These are phyloP conservation scores for Claviceps digitariae DNA, from an alignment of 2,329 filamentous ascomycete genomes.

Conservation along the genomic window DNA sequence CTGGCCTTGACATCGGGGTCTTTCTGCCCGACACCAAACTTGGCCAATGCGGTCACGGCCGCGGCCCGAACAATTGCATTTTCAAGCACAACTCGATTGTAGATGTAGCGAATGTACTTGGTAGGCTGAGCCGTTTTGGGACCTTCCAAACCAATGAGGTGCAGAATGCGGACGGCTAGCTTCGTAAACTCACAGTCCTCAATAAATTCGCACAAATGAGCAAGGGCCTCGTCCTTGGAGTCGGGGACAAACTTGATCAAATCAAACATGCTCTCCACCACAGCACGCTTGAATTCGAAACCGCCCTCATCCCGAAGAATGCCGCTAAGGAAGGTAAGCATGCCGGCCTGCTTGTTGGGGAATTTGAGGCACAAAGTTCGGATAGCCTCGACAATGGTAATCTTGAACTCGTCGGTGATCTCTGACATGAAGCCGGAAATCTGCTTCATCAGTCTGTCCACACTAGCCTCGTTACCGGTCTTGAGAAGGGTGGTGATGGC, in stretches of 20 bases:
- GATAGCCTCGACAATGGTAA: conserved; percentile 98
- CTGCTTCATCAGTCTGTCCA: conserved; percentile 96
- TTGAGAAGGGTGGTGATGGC: conserved; percentile 96
- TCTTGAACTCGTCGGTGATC: conserved; percentile 99
- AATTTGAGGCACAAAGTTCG: conserved; percentile 95
- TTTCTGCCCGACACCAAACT: conserved; percentile 94
- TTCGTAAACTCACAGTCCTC: conserved; percentile 99
- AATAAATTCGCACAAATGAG: conserved; percentile 96
- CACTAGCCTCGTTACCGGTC: conserved; percentile 94
- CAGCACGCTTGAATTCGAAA: conserved; percentile 94
- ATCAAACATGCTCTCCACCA: conserved; percentile 99
- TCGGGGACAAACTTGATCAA: conserved; percentile 98
- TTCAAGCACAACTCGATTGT: conserved; percentile 94
- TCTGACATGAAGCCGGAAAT: conserved; percentile 98
- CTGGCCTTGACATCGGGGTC: conserved; percentile 95
- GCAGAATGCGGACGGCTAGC: conserved; percentile 84
- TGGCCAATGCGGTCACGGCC: conserved; percentile 87
- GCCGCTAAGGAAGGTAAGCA: conserved; percentile 95
- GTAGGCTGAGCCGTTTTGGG: conserved; percentile 92
- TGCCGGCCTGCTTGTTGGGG: conserved; percentile 92
- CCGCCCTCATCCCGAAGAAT: conserved; percentile 93
- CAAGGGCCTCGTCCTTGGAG: conserved; percentile 65
- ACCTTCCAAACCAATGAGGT: conserved; percentile 86
- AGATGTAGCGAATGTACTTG: conserved; percentile 98
- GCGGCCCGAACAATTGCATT: conserved; percentile 93